A percentile compares a stretch with the other conserved stretches of the same genome.
phyloP scores from a whole-genome alignment of 441 rosid genomes.

The Populus tomentosa region DNA sequence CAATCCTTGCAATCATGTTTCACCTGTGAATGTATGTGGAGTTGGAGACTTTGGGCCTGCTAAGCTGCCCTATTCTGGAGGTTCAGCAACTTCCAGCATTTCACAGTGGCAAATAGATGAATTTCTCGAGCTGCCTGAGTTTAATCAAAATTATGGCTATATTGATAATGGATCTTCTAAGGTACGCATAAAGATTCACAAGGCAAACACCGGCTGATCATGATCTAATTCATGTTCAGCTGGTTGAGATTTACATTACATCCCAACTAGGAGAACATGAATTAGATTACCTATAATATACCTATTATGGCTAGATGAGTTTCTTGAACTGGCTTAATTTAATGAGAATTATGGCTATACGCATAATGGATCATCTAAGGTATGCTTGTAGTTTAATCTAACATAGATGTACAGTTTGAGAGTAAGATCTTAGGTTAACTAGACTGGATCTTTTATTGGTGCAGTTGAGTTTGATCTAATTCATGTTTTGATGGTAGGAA shows the following conservation, averaged over 20 bases:
- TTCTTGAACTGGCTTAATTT: slow-evolving; percentile 56
- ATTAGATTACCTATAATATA: background rate
- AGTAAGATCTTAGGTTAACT: background rate
- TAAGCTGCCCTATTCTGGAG: slow-evolving; percentile 54
- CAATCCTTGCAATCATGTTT: slow-evolving; percentile 25
- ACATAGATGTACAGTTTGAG: background rate
- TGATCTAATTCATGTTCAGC: background rate
- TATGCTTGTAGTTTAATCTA: slow-evolving; percentile 11
- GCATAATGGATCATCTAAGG: slow-evolving; percentile 80
- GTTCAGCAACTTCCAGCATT: slow-evolving; percentile 52
- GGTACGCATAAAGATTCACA: slow-evolving; percentile 34
- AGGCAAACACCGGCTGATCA: background rate
- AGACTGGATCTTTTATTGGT: background rate
- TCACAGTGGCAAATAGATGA: slow-evolving; percentile 81
- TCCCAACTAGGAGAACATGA: background rate
- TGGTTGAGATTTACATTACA: background rate
- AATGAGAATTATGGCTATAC: slow-evolving; percentile 51
- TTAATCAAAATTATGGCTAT: slow-evolving; percentile 53
- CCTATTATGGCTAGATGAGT: slow-evolving; percentile 37
- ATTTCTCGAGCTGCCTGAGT: slow-evolving; percentile 54
- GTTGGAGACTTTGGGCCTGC: slow-evolving; percentile 21
- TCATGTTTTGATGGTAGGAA: background rate
- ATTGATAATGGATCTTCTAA: slow-evolving; percentile 72
- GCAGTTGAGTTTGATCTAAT: background rate
- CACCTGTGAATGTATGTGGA: slow-evolving; percentile 26